Base-by-base conservation (phyloP, 2,329 filamentous ascomycete genomes). In the Aureobasidium vineae region DNA sequence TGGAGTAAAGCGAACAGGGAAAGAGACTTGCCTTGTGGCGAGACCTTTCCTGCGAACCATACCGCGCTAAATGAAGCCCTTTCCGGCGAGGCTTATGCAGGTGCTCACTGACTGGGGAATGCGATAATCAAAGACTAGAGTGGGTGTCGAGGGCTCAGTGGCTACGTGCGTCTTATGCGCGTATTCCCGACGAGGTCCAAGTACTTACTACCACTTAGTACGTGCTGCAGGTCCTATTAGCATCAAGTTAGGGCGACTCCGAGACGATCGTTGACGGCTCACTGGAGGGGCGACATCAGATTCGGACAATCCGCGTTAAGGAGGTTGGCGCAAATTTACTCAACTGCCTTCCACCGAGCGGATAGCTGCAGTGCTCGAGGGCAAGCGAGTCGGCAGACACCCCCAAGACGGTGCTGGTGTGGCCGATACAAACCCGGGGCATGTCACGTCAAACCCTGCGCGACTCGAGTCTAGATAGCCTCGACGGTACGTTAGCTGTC, bases 21-120 rank as follows among this genome's bases (percentile, higher is more conserved):
- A 54, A 64, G 49, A 53, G 38, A 64, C 47, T 64, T 45, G 61
- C 21, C 61, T 64, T 61, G 61, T 54, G 61, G 61, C 61, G 61
- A 64, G 61, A 54, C 61, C 61, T 45, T 64, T 64, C 5, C 47
- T 64, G 61, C 61, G 61, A 54, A 64, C 61, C 38, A 38, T 54
- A 54, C 36, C 7, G 47, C 61, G 61, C 61, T 64, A 64, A 54
- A 54, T 5, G 26, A 49, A 64, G 49, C 36, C 47, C 36, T 64
- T 38, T 47, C 49, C 49, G 61, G 16, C 19, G 38, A 50, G 45
- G 49, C 61, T 54, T 54, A 64, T 64, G 61, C 61, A 64, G 61
- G 61, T 64, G 61, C 49, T 43, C 61, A 53, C 49, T 43, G 47
- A 64, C 61, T 64, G 47, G 61, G 61, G 47, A 64, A 31, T 54